Evolutionary conservation across 2,329 filamentous ascomycete genomes (phyloP), one percentile per base, ranked within the genome.

Genomic region (Aspergillus luchuensis): DNA sequence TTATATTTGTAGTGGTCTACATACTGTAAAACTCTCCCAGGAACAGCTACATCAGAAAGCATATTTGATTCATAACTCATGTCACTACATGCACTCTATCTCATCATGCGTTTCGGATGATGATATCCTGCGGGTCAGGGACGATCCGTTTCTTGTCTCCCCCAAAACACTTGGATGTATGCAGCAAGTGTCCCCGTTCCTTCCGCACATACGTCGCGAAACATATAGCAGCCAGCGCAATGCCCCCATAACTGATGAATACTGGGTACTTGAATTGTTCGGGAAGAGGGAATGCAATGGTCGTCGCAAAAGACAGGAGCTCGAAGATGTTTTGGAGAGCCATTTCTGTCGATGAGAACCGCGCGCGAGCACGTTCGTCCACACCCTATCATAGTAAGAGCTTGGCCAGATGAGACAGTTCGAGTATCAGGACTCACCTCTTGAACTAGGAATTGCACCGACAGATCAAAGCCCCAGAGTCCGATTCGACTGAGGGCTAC

Each of bases 291-390:
- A 88, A 91, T 4, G 88, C 70, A 61, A 91, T 86, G 0, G 90
- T 92, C 0, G 83, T 82, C 0, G 81, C 81, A 69, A 86, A 92
- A 0, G 89, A 87, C 1, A 87, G 73, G 51, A 92, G 80, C 72
- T 92, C 89, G 62, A 91, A 91, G 0, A 84, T 65, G 62, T 87
- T 92, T 71, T 92, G 90, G 41, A 87, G 81, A 0, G 86, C 82
- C 8, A 87, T 83, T 72, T 93, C 90, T 7, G 86, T 82, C 0
- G 88, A 79, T 0, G 89, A 91, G 66, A 93, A 92, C 0, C 81
- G 77, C 1, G 88, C 90, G n/a, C 90, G 84, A 41, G 80, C 72
- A n/a, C 80, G 74, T 15, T 79, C 75, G 43, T 84, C 79, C 19
- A 88, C 81, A 57, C 84, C 82, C 85, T 87, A 57, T 28, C 15